Conservation (phyloP, 108 stramenopile genomes). For the Skeletonema potamos region DNA sequence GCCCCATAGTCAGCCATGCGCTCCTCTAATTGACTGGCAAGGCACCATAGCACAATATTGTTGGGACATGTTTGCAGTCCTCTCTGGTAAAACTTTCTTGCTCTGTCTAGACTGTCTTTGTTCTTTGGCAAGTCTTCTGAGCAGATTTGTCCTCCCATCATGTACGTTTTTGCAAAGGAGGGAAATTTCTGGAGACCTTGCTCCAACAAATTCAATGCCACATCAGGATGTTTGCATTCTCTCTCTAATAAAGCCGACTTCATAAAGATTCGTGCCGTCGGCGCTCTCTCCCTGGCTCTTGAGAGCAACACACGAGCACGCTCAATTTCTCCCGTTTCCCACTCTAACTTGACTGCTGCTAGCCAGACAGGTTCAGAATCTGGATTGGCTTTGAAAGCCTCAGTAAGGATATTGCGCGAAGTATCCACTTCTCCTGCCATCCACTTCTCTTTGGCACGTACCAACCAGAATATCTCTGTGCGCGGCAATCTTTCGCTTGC, state of each 20-base stretch:
- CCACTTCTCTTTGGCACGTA: constrained; percentile 97
- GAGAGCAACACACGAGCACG: constrained; percentile 86
- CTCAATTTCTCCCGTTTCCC: constrained; percentile 92
- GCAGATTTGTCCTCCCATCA: constrained; percentile 96
- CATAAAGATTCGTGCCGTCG: constrained; percentile 90
- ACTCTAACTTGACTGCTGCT: constrained; percentile 97
- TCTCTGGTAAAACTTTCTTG: constrained; percentile 71
- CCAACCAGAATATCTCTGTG: constrained; percentile 96
- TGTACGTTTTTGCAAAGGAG: constrained; percentile 85
- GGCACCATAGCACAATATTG: constrained; percentile 83
- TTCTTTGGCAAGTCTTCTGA: constrained; percentile 67
- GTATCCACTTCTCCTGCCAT: constrained; percentile 80
- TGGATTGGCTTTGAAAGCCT: constrained; percentile 95
- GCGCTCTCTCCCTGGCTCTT: constrained; percentile 84
- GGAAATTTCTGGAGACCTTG: constrained; percentile 80
- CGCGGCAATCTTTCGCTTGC: constrained; percentile 82
- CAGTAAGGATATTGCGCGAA: constrained; percentile 89
- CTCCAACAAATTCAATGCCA: constrained; percentile 69
- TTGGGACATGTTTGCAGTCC: constrained; percentile 85
- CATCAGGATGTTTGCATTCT: constrained; percentile 50
- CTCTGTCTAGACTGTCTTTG: constrained; percentile 64
- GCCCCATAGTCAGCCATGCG: constrained; percentile 35
- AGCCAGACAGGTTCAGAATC: constrained; percentile 95
- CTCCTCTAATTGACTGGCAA: constrained; percentile 91
- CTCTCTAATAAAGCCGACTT: constrained; percentile 93